Base-by-base conservation (phyloP, 306 rosid species). In the Acacia melanoxylon region DNA sequence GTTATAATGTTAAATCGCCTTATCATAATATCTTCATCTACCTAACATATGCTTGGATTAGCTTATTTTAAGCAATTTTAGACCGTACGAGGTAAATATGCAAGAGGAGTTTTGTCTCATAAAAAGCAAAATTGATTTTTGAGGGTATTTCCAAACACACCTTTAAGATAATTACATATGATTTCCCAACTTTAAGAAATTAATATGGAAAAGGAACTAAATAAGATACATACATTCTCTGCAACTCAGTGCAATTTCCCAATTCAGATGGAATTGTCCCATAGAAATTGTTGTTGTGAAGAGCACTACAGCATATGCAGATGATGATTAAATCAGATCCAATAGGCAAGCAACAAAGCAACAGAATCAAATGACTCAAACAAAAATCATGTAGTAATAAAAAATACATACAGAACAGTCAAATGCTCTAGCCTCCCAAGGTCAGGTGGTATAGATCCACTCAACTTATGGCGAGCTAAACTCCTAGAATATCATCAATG, bases 181-280 rank as follows among this genome's bases (percentile, higher is more conserved):
- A 67, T 22, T 66, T 87, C 79, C 77, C 48, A 17, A 72, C 0
- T 40, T 78, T 15, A 35, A 77, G 83, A 83, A 20, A 72, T 68
- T 63, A 75, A 85, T 62, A 48, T 29, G 56, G 52, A 45, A 78
- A 31, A 68, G 70, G 56, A 85, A 74, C 76, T 68, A 74, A 68
- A 72, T 48, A 72, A 44, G 79, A 68, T 69, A 86, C 99, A 83
- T 89, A 96, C 99, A 96, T 73, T 86, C 85, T 86, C 83, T 91
- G 86, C 91, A 93, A 81, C 59, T 82, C 86, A 11, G 93, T 89
- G 91, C 99, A 96, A 76, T 96, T 96, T 82, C 97, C 99, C 93
- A 96, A 75, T 68, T 90, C 98, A 80, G 98, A 87, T 71, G 99
- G 99, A 87, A 96, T 88, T 68, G 90, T 72, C 79, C 97, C 98